Base-by-base conservation (phyloP, 495 filamentous ascomycete genomes). In the Aspergillus taichungensis region DNA sequence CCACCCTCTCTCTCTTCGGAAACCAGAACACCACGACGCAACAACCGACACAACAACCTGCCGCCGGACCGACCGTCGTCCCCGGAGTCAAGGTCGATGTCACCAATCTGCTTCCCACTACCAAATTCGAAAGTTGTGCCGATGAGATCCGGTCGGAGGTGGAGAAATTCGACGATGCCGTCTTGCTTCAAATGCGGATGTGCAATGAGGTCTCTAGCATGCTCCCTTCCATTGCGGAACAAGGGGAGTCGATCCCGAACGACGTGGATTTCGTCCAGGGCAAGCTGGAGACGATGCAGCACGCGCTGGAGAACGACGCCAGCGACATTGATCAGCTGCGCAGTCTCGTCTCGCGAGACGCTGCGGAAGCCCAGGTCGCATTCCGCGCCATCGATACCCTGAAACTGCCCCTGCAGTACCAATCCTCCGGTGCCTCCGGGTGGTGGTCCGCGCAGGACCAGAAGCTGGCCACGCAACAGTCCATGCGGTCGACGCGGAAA, bases 81-180 rank as follows among this genome's bases (percentile, higher is more conserved):
- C 65, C 84, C 6, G 87, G 88, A 6, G 86, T 88, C 12, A 82
- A 83, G 42, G 80, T 95, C 31, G 84, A 89, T 63, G 58, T 85
- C 28, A 76, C 73, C 60, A 82, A 87, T 56, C 71, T 96, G 14
- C 76, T 85, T 8, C 78, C 84, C 5, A 95, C 88, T 0, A 95
- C 92, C 6, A 84, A 92, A 44, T 95, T 88, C 68, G 82, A 83
- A 60, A 91, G 95, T 67, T 80, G 94, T 33, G 77, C 86, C 35
- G 84, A 90, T 52, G 77, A 84, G 31, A 68, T 96, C n/a, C 86
- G 94, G 50, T 76, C 76, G 38, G 60, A 84, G 37, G 83, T 98
- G 35, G 77, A 84, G 41, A 57, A 60, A 9, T 78, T 94, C 48
- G 91, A 98, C 60, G 72, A 74, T 13, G 74, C 76, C 55, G 85